Evolutionary conservation across 176 grass and related monocot genomes (phyloP), one percentile per base, ranked within the genome.

Genomic region (Rhynchospora breviuscula): DNA sequence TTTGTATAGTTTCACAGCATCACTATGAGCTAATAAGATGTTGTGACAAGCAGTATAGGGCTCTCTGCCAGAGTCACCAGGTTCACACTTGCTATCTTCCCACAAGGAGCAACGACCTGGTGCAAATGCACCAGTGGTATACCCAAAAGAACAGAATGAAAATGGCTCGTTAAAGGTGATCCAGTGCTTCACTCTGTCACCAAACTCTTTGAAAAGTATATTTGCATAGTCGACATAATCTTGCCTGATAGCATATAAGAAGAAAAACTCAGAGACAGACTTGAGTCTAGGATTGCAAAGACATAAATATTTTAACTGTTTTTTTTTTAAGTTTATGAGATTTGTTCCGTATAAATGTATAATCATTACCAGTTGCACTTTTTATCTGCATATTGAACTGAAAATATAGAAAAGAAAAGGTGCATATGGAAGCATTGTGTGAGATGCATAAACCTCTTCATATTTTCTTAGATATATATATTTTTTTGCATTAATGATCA

Each of bases 161-260:
- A n/a, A 67, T 11, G 88, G 88, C 74, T 90, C 88, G 26, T 90
- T 90, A 45, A 90, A 85, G 23, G 89, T 97, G n/a, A 88, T 92
- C 94, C 92, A 97, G 83, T 75, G 52, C 83, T 97, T 89, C n/a
- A 97, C 92, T 0, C 92, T 84, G 68, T 94, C 92, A 64, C 94
- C 92, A 49, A 97, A 97, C 40, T 94, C 90, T 1, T n/a, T 80
- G 85, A 92, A 97, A 88, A 88, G 91, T 1, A 89, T 70, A 0
- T 91, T 88, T 0, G 84, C 84, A 45, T 84, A 97, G 59, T 91
- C 88, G 35, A 82, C 7, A 23, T 85, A 94, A 81, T 94, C 94
- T 70, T 97, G 85, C 59, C 91, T 97, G 77, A 61, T 51, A 74
- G 3, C 13, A 57, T 67, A 81, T 59, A 70, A 12, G 29, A 57